Evolutionary conservation across 768 basidiomycete genomes (phyloP).

Genomic region (Hygrophoropsis aurantiaca): DNA sequence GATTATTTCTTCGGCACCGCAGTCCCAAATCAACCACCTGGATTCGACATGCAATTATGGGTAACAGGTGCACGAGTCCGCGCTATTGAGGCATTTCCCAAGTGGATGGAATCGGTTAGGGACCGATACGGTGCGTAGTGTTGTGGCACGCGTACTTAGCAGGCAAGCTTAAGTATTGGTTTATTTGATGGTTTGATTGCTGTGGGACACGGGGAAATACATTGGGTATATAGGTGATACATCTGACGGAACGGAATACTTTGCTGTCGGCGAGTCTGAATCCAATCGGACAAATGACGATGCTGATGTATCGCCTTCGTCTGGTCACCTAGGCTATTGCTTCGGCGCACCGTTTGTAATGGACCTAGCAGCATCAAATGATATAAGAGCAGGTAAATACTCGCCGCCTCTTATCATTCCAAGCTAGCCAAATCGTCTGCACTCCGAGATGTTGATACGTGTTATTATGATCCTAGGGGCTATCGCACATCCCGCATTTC

Average conservation of each 20-base stretch:
- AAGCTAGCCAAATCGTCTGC: neutral
- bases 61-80: conserved; percentile 24
- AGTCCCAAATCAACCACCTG: conserved; percentile 33
- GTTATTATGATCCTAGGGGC: conserved; percentile 31
- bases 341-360: conserved; percentile 53
- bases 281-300: neutral
- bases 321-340: conserved; percentile 54
- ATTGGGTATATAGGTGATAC: no score
- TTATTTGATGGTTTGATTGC: no score
- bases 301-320: neutral
- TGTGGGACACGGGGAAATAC: no score
- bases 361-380: conserved; percentile 41
- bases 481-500: conserved; percentile 50
- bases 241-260: conserved; percentile 37
- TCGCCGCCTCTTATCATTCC: no score
- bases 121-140: conserved; percentile 40
- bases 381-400: conserved; percentile 43
- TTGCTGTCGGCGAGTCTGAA: conserved; percentile 39
- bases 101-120: conserved; percentile 53
- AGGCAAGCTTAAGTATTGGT: no score
- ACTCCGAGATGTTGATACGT: neutral
- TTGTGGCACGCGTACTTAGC: neutral
- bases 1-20: conserved; percentile 61
- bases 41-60: conserved; percentile 39
- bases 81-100: conserved; percentile 40